phyloP scores from a whole-genome alignment of 129 eudicot species.

The Calendula officinalis region DNA sequence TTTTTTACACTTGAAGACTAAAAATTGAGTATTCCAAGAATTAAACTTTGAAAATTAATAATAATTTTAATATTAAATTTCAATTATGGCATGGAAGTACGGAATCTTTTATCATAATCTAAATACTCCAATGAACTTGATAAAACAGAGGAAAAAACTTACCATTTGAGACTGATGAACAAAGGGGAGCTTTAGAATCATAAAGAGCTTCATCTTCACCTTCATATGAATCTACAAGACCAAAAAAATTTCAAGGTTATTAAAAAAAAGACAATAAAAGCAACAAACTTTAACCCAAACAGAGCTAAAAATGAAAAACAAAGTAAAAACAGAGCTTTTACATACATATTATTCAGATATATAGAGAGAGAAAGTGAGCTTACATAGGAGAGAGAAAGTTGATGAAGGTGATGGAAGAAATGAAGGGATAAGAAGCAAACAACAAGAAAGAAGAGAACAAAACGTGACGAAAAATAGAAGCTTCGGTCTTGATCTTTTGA shows the following conservation, averaged over 20 bases:
- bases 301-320: neutral
- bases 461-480: constrained; percentile 45
- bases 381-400: constrained; percentile 49
- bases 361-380: constrained; percentile 22
- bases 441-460: constrained; percentile 59
- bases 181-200: constrained; percentile 46
- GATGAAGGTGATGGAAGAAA: constrained; percentile 43
- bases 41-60: neutral
- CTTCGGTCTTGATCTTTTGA: constrained; percentile 53
- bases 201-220: constrained; percentile 41
- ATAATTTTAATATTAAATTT: neutral
- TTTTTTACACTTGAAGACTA: constrained; percentile 15
- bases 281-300: neutral
- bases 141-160: constrained; percentile 7
- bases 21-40: constrained; percentile 13
- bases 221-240: constrained; percentile 62
- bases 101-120: neutral
- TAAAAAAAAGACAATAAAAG: constrained; percentile 4
- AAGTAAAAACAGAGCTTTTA: neutral
- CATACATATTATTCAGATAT: neutral
- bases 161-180: constrained; percentile 81
- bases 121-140: neutral
- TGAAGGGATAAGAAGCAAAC: constrained; percentile 53
- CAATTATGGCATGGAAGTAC: neutral
- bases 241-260: constrained; percentile 5